Evolutionary conservation across 129 eudicot species (phyloP).

Genomic region (Heracleum sosnowskyi): DNA sequence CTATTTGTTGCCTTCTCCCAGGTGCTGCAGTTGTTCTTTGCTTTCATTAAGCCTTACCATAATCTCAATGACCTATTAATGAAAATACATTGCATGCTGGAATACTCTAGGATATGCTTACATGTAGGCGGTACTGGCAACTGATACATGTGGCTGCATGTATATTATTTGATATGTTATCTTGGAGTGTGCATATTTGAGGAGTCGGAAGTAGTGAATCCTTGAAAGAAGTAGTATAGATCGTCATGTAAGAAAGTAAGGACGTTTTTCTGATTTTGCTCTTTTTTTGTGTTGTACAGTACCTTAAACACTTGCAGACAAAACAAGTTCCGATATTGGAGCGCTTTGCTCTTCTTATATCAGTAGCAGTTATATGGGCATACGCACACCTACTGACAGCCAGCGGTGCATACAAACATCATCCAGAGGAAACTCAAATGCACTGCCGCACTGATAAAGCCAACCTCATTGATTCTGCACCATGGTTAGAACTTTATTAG

Average conservation of each 20-base stretch:
- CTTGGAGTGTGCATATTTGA: background rate
- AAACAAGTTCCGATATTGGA: constrained; percentile 76
- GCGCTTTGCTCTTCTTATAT: constrained; percentile 74
- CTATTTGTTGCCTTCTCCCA: constrained; percentile 82
- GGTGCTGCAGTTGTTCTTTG: constrained; percentile 28
- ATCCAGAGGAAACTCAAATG: constrained; percentile 72
- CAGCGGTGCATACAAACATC: constrained; percentile 95
- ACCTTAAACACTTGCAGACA: constrained; percentile 80
- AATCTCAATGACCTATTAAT: background rate
- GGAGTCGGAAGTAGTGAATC: no score
- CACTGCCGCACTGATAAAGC: constrained; percentile 90
- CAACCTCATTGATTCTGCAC: constrained; percentile 82
- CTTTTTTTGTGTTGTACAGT: constrained; percentile 36
- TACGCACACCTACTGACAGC: constrained; percentile 91
- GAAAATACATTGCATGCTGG: background rate
- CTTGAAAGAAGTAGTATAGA: background rate
- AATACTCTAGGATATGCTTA: background rate
- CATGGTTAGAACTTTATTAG: constrained; percentile 55
- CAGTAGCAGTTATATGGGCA: constrained; percentile 89
- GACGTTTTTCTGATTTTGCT: background rate
- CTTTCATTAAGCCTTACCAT: background rate
- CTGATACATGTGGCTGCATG: background rate
- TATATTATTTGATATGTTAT: background rate
- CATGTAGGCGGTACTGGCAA: background rate
- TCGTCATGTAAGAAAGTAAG: background rate